Conservation (phyloP, 192 early-diverging fungal species). For the Linnemannia elongata region DNA sequence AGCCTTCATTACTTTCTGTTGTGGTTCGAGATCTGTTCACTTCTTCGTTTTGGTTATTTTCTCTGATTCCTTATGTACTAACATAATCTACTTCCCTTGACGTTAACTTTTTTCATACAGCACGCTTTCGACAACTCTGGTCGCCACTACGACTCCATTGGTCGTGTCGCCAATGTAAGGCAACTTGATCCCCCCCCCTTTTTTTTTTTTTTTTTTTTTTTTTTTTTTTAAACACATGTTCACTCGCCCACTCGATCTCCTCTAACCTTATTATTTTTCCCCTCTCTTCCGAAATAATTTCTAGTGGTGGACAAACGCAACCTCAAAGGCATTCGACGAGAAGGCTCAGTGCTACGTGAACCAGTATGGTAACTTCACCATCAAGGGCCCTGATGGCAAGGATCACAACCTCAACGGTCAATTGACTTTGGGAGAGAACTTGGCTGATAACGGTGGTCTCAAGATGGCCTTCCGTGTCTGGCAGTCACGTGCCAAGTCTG, state of each 20-base stretch:
- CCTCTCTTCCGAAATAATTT: background rate
- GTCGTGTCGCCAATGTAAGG: background rate
- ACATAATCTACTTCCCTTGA: no score
- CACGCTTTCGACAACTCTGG: constrained; percentile 67
- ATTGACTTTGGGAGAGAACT: constrained; percentile 69
- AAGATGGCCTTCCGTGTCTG: constrained; percentile 59
- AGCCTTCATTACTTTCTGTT: background rate
- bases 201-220: constrained; percentile 20
- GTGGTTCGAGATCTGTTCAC: background rate
- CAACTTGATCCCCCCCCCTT: constrained; percentile 59
- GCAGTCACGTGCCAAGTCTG: constrained; percentile 15
- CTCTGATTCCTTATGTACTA: no score
- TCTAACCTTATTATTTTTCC: background rate
- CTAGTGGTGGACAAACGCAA: constrained; percentile 77
- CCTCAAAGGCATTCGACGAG: constrained; percentile 61
- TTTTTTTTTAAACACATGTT: background rate
- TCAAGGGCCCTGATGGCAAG: constrained; percentile 52
- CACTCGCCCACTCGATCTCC: background rate
- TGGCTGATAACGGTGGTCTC: constrained; percentile 77
- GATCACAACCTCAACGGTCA: constrained; percentile 60
- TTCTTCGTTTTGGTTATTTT: no score
- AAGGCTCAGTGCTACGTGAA: constrained; percentile 71
- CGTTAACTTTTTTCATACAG: background rate
- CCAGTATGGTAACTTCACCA: constrained; percentile 67
- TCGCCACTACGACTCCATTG: constrained; percentile 50